Evolutionary conservation across 148 eudicot species (phyloP), one percentile per base, ranked within the genome.

Genomic region (Rhododendron molle): DNA sequence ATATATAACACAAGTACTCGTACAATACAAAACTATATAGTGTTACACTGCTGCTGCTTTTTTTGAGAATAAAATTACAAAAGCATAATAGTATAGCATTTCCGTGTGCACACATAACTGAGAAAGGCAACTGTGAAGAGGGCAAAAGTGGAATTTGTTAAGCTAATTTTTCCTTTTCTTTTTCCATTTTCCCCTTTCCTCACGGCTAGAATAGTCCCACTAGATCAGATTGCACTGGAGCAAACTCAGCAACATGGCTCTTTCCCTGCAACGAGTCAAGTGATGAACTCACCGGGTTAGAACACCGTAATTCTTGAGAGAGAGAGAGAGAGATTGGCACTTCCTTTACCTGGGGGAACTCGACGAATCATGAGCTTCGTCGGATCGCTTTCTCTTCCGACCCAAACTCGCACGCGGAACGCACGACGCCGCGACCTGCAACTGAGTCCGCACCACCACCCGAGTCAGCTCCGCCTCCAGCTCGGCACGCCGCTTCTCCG

Each of bases 311-410:
- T 74, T 74, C 78, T 26, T 11, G 13, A n/a, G 72, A 47, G 56
- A 46, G 56, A 78, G 58, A 44, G 15, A 46, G 82, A 20, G 40
- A 10, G 44, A 56, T 30, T 15, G 18, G n/a, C 47, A 34, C 46
- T 69, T 34, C 14, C 14, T 23, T 12, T 50, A 74, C 85, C 85
- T 84, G 13, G 52, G 34, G 16, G 69, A 52, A 10, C 43, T 23
- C 14, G 71, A 49, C 34, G 80, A 34, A 23, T 73, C 47, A 13
- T 36, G 71, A 10, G 34, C 49, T 20, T 23, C 34, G 12, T 40
- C 84, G 23, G 81, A 74, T 47, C 85, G 85, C 49, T 84, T 84
- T 7, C 85, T 73, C 85, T 84, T 84, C 49, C 85, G 85, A 5
- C 43, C 49, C 60, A 28, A 15, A 74, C 46, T 30, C 78, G 80